These are phyloP conservation scores for Conticribra weissflogii DNA, from an alignment of 108 stramenopile genomes.

Conservation along the genomic window DNA sequence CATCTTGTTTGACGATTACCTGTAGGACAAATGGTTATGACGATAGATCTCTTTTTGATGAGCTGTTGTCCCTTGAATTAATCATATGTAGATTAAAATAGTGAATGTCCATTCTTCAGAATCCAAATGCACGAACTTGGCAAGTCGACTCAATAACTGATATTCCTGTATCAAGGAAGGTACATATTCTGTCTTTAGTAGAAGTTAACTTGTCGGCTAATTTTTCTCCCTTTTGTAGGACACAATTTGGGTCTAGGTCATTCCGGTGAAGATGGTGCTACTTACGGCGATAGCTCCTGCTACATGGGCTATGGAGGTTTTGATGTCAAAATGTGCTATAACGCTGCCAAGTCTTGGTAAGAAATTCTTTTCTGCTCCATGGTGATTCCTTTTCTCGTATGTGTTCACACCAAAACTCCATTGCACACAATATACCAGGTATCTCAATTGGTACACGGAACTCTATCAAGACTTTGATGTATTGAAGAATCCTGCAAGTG, in stretches of 20 bases:
- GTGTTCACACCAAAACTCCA: neutral
- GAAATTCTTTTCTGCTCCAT: neutral
- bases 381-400: too few relatives aligned
- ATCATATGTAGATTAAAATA: too few relatives aligned
- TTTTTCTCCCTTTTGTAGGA: conserved; percentile 1
- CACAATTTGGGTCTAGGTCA: conserved; percentile 14
- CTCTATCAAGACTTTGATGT: conserved; percentile 5
- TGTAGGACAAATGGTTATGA: too few relatives aligned
- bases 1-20: too few relatives aligned
- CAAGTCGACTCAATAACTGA: too few relatives aligned
- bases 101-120: too few relatives aligned
- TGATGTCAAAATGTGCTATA: conserved; percentile 19
- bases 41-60: too few relatives aligned
- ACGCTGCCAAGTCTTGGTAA: conserved; percentile 8
- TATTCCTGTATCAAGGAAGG: too few relatives aligned
- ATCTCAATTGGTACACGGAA: conserved; percentile 13
- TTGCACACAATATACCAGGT: neutral
- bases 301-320: conserved; percentile 17
- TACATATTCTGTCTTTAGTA: too few relatives aligned
- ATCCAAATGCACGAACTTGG: too few relatives aligned
- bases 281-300: conserved; percentile 16
- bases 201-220: too few relatives aligned
- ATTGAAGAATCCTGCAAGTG: neutral
- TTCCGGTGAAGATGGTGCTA: conserved; percentile 11
- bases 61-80: too few relatives aligned